A percentile compares a stretch with the other conserved stretches of the same genome.
Conservation (phyloP, 2,329 filamentous ascomycete species). For the Cladophialophora exuberans region DNA sequence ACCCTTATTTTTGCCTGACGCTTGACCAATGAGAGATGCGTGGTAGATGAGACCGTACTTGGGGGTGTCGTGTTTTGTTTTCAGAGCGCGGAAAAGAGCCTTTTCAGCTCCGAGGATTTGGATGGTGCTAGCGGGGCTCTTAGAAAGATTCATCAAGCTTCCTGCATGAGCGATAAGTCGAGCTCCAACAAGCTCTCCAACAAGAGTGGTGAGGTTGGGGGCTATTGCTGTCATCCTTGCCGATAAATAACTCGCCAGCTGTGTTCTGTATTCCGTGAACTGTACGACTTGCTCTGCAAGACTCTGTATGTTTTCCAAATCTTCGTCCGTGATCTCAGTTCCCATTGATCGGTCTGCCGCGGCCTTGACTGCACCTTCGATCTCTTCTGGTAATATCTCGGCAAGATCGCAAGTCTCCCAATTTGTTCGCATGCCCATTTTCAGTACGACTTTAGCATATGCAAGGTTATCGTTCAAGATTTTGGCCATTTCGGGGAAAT, state of each 20-base stretch:
- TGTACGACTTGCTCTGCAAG: slow-evolving; percentile 91
- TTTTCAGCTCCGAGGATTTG: slow-evolving; percentile 99
- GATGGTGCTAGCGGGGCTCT: slow-evolving; percentile 91
- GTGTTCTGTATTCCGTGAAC: slow-evolving; percentile 86
- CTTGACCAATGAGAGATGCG: slow-evolving; percentile 91
- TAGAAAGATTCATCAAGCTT: slow-evolving; percentile 91
- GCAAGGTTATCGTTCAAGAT: slow-evolving; percentile 97
- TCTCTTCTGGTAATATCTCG: slow-evolving; percentile 92
- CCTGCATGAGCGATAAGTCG: slow-evolving; percentile 93
- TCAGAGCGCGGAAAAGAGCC: slow-evolving; percentile 94
- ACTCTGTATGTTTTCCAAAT: slow-evolving; percentile 88
- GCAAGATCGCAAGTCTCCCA: slow-evolving; percentile 76
- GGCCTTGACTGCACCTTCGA: slow-evolving; percentile 87
- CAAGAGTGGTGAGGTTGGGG: slow-evolving; percentile 89
- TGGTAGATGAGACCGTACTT: slow-evolving; percentile 97
- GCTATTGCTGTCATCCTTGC: slow-evolving; percentile 96
- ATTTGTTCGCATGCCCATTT: slow-evolving; percentile 86
- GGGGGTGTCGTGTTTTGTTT: slow-evolving; percentile 98
- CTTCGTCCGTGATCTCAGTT: slow-evolving; percentile 90
- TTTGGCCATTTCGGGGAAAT: slow-evolving; percentile 97
- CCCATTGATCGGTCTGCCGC: slow-evolving; percentile 98
- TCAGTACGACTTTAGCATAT: slow-evolving; percentile 84
- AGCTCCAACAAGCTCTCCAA: slow-evolving; percentile 92
- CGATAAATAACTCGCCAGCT: slow-evolving; percentile 86
- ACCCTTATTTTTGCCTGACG: slow-evolving; percentile 97